Evolutionary conservation across 768 basidiomycete species (phyloP).

Genomic region (Lyophyllum atratum): DNA sequence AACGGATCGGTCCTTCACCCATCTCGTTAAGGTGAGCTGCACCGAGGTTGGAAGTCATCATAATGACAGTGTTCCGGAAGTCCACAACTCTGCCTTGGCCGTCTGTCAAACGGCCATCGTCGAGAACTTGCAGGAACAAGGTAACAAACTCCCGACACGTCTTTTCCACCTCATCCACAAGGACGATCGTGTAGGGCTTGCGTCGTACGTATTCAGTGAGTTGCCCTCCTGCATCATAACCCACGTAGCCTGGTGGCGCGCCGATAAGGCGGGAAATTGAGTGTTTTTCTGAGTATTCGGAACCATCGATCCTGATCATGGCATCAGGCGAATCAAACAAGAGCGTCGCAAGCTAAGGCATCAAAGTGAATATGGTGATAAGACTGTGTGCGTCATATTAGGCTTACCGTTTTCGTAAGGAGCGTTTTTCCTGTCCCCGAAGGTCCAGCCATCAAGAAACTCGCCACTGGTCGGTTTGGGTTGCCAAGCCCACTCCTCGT

Average conservation of each 20-base stretch:
- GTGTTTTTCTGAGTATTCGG: conserved; percentile 85
- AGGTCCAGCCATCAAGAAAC: conserved; percentile 91
- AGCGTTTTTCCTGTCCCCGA: conserved; percentile 91
- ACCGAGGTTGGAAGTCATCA: conserved; percentile 93
- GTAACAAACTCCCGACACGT: conserved; percentile 68
- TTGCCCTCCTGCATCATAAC: conserved; percentile 88
- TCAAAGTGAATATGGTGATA: conserved; percentile 3
- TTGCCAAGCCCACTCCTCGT: conserved; percentile 94
- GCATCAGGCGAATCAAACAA: conserved; percentile 91
- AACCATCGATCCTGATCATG: conserved; percentile 91
- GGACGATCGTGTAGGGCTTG: conserved; percentile 85
- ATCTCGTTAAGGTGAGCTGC: conserved; percentile 76
- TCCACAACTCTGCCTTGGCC: conserved; percentile 89
- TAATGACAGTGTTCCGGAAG: conserved; percentile 90
- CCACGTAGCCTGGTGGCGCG: conserved; percentile 86
- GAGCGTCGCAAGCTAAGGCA: conserved; percentile 73
- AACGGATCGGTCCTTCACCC: conserved; percentile 67
- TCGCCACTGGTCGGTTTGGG: conserved; percentile 84
- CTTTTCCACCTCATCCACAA: conserved; percentile 92
- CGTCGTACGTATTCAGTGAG: conserved; percentile 92
- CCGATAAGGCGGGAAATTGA: conserved; percentile 55
- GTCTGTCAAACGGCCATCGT: conserved; percentile 91
- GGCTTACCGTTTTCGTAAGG: conserved; percentile 81
- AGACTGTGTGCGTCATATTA: neutral
- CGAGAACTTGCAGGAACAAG: conserved; percentile 74